phyloP scores from a whole-genome alignment of 371 early-diverging fungal genomes.

The Mortierella sp. region DNA sequence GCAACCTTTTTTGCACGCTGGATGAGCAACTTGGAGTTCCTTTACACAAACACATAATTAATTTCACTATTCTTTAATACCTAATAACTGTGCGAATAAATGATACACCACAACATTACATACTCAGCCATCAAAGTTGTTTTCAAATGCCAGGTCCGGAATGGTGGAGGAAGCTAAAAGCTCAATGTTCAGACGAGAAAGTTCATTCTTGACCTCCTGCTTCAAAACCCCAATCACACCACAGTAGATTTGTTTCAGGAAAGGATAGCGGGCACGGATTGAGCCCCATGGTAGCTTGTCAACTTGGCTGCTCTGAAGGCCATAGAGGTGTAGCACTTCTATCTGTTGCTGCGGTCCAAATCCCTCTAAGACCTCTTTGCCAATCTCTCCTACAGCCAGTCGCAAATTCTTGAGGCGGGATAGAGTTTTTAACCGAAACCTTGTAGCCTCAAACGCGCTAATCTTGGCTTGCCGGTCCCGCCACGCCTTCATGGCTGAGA shows the following conservation, averaged over 20 bases:
- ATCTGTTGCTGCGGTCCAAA: constrained; percentile 23
- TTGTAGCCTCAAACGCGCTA: constrained; percentile 19
- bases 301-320: constrained; percentile 18
- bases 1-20: constrained; percentile 5
- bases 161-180: constrained; percentile 19
- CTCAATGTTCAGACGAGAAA: constrained; percentile 21
- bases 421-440: constrained; percentile 18
- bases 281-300: constrained; percentile 13
- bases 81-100: neutral
- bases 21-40: neutral
- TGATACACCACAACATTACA: no score
- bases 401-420: constrained; percentile 20
- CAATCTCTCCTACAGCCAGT: constrained; percentile 25
- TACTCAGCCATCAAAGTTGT: constrained; percentile 10
- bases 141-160: constrained; percentile 36
- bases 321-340: constrained; percentile 34
- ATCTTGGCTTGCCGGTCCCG: constrained; percentile 9
- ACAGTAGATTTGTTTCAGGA: constrained; percentile 24
- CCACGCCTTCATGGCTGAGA: constrained; percentile 15
- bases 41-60: neutral
- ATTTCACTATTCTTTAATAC: neutral
- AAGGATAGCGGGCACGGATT: constrained; percentile 20
- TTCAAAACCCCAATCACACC: constrained; percentile 10
- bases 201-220: constrained; percentile 8
- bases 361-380: constrained; percentile 20